Base-by-base conservation (phyloP, 768 basidiomycete genomes). In the Epithele typhae region DNA sequence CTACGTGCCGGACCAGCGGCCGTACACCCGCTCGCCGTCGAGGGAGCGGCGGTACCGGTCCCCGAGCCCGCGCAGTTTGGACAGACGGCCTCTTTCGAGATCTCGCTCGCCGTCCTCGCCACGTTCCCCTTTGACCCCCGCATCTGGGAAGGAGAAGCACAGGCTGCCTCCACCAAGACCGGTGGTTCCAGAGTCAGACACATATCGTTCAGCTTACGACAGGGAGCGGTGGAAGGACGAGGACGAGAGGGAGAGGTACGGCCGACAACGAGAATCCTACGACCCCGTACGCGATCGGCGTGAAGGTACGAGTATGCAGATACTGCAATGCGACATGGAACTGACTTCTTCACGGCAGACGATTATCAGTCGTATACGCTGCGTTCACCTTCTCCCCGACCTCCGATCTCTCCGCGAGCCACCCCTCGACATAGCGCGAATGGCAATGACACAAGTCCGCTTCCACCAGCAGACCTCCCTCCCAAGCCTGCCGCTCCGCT, bases 401-500 rank as follows among this genome's bases (percentile, higher is more conserved):
- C 48, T 15, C 53, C 52, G 9, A 44, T 55, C 1, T 57, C 62
- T 6, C 57, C 59, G 6, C 49, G 40, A 19, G 39, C 48, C 22
- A 52, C 48, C n/a, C 51, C 37, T 21, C 44, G 43, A 8, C 47
- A 49, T 25, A 43, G 52, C 24, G 48, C 51, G 18, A 54, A 59
- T 37, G 30, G 35, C 15, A 36, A 24, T 5, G 23, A 37, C 2
- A n/a, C 23, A 4, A 27, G 38, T 35, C 23, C 50, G 12, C 49
- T 58, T n/a, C 55, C 48, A 10, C 45, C 45, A 38, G 46, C 50
- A 33, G 35, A 63, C 11, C 57, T 67, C n/a, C 62, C 68, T 1
- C 63, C 73, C 38, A 74, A 71, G 41, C 71, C 70, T 18, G 76
- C 76, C 1, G 75, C 76, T 0, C 80, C 78, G 1, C 63, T 64